Percentiles rank a stretch among this genome's conserved stretches.
These are phyloP conservation scores for Domatiomyces catenatus DNA, from an alignment of 2,329 filamentous ascomycete genomes.

Conservation along the genomic window DNA sequence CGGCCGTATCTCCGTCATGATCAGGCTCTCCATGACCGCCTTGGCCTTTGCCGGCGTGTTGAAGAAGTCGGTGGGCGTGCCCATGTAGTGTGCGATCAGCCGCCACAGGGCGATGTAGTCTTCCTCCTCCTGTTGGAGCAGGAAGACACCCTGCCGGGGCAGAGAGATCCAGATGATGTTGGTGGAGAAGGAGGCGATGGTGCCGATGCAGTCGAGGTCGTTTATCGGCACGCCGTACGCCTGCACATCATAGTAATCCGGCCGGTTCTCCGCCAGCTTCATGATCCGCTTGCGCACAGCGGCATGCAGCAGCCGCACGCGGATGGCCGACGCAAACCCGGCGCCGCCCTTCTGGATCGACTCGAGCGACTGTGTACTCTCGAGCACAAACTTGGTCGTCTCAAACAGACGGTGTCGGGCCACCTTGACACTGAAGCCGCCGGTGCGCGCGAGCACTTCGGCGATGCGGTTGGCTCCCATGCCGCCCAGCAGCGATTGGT, in stretches of 20 bases:
- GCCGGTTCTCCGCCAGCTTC: constrained; percentile 38
- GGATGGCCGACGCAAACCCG: constrained; percentile 48
- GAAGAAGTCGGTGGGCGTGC: constrained; percentile 49
- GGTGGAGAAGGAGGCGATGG: constrained; percentile 55
- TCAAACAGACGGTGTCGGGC: constrained; percentile 53
- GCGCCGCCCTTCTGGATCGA: constrained; percentile 53
- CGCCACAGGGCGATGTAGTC: constrained; percentile 67
- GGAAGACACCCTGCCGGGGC: constrained; percentile 56
- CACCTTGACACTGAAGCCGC: constrained; percentile 55
- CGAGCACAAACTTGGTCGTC: constrained; percentile 60
- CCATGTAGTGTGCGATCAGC: constrained; percentile 56
- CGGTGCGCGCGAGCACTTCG: constrained; percentile 58
- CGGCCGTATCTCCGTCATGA: constrained; percentile 28
- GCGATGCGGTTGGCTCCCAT: constrained; percentile 55
- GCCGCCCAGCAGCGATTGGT: constrained; percentile 47
- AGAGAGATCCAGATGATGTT: constrained; percentile 53
- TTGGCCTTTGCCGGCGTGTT: constrained; percentile 38
- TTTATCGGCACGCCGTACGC: constrained; percentile 54
- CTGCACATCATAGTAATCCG: constrained; percentile 47
- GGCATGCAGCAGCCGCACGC: constrained; percentile 55
- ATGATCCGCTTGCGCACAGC: constrained; percentile 51
- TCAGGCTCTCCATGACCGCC: constrained; percentile 50
- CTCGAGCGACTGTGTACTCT: constrained; percentile 50
- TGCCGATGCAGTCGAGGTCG: constrained; percentile 58
- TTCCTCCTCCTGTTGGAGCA: constrained; percentile 44